These are phyloP conservation scores for Ogataea minuta DNA, from an alignment of 805 yeast genomes.

Conservation along the genomic window DNA sequence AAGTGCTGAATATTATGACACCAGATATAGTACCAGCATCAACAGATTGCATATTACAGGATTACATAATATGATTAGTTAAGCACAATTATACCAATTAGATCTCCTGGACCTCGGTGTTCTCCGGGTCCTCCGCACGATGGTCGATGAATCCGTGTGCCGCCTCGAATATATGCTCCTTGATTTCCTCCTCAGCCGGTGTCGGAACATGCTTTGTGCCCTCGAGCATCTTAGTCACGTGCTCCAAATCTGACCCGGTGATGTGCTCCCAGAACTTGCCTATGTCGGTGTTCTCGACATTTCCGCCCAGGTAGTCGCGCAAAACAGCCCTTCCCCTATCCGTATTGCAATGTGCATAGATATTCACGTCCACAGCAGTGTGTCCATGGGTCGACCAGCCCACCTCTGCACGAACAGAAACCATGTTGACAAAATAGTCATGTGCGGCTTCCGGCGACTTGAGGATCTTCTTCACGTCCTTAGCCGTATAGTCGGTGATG, in stretches of 20 bases:
- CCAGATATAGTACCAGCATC: no score
- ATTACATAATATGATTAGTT: no score
- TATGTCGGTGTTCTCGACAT: slow-evolving; percentile 83
- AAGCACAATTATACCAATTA: no score
- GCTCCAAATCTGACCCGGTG: slow-evolving; percentile 45
- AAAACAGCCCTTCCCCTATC: slow-evolving; percentile 40
- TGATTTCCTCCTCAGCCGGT: slow-evolving; percentile 11
- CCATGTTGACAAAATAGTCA: slow-evolving; percentile 62
- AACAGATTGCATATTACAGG: no score
- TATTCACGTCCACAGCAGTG: slow-evolving; percentile 92
- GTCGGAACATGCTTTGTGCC: slow-evolving; percentile 48
- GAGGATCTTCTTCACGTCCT: slow-evolving; percentile 51
- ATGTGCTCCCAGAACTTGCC: slow-evolving; percentile 68
- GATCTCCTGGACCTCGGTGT: background rate
- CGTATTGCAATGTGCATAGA: slow-evolving; percentile 74
- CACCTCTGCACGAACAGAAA: slow-evolving; percentile 77
- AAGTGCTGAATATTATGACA: no score
- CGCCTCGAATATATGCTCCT: slow-evolving; percentile 7
- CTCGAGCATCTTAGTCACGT: slow-evolving; percentile 49
- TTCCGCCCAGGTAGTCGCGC: slow-evolving; percentile 60
- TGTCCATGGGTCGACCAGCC: slow-evolving; percentile 99
- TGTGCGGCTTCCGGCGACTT: slow-evolving; percentile 33
- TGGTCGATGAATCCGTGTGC: slow-evolving; percentile 22
- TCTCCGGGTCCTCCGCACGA: slow-evolving; percentile 16
- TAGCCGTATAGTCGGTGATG: slow-evolving; percentile 50